phyloP scores from a whole-genome alignment of 2,329 filamentous ascomycete genomes.

The Monilinia fructigena region DNA sequence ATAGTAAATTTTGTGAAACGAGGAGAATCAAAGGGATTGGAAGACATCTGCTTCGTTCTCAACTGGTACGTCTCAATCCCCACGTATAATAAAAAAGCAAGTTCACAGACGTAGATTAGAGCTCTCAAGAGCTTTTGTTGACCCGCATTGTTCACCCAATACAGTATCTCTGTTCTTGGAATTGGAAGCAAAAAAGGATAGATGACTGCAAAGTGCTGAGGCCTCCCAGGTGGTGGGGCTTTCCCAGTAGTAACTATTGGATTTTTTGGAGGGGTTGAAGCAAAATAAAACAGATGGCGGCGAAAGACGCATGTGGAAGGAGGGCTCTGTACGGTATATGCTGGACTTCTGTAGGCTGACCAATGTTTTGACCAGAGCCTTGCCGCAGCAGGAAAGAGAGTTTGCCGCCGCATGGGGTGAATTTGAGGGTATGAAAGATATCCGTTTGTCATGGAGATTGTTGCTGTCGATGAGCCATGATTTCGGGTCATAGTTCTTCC shows the following conservation, averaged over 20 bases:
- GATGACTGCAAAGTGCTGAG: not conserved
- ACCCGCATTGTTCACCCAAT: not conserved
- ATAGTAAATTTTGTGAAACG: conserved; percentile 68
- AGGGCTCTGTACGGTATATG: not conserved
- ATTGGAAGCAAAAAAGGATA: not conserved
- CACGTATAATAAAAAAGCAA: not conserved
- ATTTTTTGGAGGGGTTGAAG: not conserved
- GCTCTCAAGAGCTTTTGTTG: not conserved
- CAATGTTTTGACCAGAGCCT: not conserved
- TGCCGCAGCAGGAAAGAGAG: not conserved
- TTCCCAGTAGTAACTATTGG: not conserved
- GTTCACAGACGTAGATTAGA: not conserved
- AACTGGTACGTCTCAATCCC: too few species aligned
- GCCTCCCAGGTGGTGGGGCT: not conserved
- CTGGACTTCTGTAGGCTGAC: not conserved
- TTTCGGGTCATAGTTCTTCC: conserved; percentile 5
- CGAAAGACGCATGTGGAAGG: not conserved
- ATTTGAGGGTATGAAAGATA: not conserved
- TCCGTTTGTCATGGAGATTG: not conserved
- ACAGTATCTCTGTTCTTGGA: conserved; percentile 3
- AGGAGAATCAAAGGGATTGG: conserved; percentile 51
- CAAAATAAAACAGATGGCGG: not conserved
- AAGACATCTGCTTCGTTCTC: not conserved
- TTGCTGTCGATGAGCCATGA: not conserved
- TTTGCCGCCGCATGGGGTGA: not conserved